Evolutionary conservation across 148 eudicot species (phyloP).

Genomic region (Dysphania ambrosioides): DNA sequence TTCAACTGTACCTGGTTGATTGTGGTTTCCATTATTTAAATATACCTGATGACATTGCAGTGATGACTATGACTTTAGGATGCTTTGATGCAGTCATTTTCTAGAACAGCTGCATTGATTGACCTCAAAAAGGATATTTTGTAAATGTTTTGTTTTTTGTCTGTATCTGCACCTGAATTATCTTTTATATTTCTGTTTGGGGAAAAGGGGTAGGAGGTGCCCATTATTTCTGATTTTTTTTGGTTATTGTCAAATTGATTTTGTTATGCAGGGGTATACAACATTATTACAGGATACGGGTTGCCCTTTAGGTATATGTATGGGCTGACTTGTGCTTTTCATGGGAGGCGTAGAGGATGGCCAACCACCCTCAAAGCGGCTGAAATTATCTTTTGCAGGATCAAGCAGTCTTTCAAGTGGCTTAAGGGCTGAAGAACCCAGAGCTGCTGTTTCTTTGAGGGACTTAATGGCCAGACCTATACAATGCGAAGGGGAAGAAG

Average conservation of each 20-base stretch:
- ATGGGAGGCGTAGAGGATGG: constrained; percentile 62
- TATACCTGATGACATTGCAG: no score
- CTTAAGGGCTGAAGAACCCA: constrained; percentile 29
- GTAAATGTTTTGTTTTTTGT: neutral
- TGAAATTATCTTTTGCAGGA: constrained; percentile 42
- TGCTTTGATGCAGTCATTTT: neutral
- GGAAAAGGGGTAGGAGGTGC: neutral
- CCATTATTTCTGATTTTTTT: constrained; percentile 2
- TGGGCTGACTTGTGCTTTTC: constrained; percentile 65
- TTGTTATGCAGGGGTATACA: constrained; percentile 24
- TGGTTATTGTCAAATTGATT: neutral
- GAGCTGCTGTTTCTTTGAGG: constrained; percentile 35
- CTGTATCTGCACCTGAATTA: neutral
- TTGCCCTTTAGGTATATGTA: constrained; percentile 26
- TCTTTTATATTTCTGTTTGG: neutral
- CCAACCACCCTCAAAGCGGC: constrained; percentile 60
- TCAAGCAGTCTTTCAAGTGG: constrained; percentile 33
- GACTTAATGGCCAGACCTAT: constrained; percentile 64
- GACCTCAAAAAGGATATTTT: neutral
- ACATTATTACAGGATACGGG: constrained; percentile 4
- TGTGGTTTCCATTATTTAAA: no score
- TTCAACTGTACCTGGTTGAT: neutral
- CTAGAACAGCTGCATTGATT: neutral
- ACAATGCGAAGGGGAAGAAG: constrained; percentile 59
- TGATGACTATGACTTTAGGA: no score